Percentiles rank a stretch among this genome's conserved stretches.
phyloP scores from a whole-genome alignment of 441 rosid genomes.

The Arabidopsis lyrata region DNA sequence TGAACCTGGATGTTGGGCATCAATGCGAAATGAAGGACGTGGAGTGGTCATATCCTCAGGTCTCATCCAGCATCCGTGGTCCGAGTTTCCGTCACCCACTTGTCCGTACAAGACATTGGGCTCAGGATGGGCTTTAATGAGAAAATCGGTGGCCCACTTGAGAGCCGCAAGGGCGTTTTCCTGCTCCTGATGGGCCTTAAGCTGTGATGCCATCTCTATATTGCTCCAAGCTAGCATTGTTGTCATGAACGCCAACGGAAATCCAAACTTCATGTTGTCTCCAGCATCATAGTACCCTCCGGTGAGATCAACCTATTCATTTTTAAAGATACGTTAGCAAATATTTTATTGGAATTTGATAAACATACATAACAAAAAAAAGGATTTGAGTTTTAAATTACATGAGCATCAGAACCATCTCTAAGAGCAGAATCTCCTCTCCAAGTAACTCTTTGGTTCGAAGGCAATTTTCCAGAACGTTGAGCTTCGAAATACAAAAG shows the following conservation, averaged over 20 bases:
- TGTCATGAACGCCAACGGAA: constrained; percentile 54
- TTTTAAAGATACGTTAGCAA: background rate
- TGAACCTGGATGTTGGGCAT: constrained; percentile 52
- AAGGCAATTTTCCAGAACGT: constrained; percentile 59
- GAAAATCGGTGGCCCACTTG: constrained; percentile 58
- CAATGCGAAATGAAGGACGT: constrained; percentile 45
- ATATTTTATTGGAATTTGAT: background rate
- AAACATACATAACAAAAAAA: background rate
- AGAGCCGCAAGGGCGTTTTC: constrained; percentile 45
- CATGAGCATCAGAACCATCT: constrained; percentile 51
- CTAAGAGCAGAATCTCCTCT: constrained; percentile 57
- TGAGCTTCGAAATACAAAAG: constrained; percentile 62
- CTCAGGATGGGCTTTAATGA: constrained; percentile 54
- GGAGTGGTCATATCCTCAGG: constrained; percentile 62
- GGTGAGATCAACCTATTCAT: constrained; percentile 47
- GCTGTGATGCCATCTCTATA: constrained; percentile 46
- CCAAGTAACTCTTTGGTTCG: constrained; percentile 54
- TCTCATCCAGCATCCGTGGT: constrained; percentile 60
- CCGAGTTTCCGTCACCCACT: constrained; percentile 52
- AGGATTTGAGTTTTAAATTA: background rate
- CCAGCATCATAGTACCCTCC: constrained; percentile 64
- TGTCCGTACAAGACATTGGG: constrained; percentile 51
- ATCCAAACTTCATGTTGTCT: constrained; percentile 60
- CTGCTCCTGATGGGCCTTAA: constrained; percentile 31
- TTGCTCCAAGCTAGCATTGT: constrained; percentile 63